Conservation (phyloP, 2,329 filamentous ascomycete genomes). For the Orbilia quercus region DNA sequence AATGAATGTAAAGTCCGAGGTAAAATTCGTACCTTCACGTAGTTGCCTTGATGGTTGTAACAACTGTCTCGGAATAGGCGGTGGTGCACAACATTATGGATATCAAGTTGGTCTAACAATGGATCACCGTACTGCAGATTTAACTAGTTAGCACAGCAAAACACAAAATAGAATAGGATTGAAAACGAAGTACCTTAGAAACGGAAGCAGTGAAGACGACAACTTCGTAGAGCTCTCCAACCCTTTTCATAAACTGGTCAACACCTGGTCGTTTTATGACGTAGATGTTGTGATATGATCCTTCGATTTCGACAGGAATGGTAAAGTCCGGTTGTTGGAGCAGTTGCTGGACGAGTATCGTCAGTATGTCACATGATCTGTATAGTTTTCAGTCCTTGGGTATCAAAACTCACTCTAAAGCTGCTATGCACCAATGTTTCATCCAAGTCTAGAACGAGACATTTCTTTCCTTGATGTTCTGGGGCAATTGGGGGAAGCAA, state of each 20-base stretch:
- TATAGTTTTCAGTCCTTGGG: background rate
- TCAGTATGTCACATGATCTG: conserved; percentile 16
- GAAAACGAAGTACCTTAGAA: conserved; percentile 77
- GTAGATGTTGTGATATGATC: conserved; percentile 98
- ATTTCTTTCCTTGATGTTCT: conserved; percentile 87
- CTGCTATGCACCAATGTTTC: conserved; percentile 98
- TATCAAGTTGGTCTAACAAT: conserved; percentile 93
- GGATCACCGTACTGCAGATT: conserved; percentile 86
- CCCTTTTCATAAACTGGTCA: conserved; percentile 98
- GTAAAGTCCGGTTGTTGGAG: conserved; percentile 98
- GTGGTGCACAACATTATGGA: conserved; percentile 96
- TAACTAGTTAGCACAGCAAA: conserved; percentile 47
- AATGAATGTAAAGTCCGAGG: conserved; percentile 5
- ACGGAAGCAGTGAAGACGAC: conserved; percentile 99
- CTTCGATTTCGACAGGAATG: conserved; percentile 98
- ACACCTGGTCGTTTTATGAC: conserved; percentile 99
- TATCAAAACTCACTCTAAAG: conserved; percentile 78
- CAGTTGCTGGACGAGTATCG: conserved; percentile 71
- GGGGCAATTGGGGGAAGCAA: conserved; percentile 84
- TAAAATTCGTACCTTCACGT: conserved; percentile 76
- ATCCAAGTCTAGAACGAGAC: conserved; percentile 92
- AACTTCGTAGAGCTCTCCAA: conserved; percentile 97
- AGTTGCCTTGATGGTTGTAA: conserved; percentile 99
- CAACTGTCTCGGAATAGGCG: conserved; percentile 97
- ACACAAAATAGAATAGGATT: conserved; percentile 24